Evolutionary conservation across 805 yeast genomes (phyloP), one percentile per base, ranked within the genome.

Genomic region (Barnettozyma sucrosica): DNA sequence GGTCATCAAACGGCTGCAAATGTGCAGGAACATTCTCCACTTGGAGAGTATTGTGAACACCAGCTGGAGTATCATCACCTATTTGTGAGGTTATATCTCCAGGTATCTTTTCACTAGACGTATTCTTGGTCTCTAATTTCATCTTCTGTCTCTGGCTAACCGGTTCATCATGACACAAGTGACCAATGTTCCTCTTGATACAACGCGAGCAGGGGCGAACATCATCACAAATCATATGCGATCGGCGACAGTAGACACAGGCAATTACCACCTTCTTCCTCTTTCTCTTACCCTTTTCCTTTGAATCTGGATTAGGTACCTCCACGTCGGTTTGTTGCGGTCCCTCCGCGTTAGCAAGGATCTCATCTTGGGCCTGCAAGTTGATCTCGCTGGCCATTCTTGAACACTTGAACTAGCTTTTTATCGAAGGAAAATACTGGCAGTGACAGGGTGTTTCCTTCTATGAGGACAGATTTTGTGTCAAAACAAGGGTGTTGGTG

Each of bases 171-270:
- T 58, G 63, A 59, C 98, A 90, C 26, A 90, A 66, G 65, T 89
- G 96, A 4, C 93, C 90, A 41, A 90, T 92, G 36, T 86, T 86
- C 55, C 97, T 71, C 64, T 85, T 87, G 9, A 90, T 72, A 66
- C 98, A 90, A 38, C 97, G 72, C 44, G 81, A 77, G 59, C 96
- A 87, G 7, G 93, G 83, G 52, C 68, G 74, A 81, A 57, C 88
- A 37, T 81, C 84, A 63, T 89, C 96, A 67, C 98, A 90, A 26
- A 89, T 85, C 90, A 90, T 87, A 64, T 90, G 98, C 0, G 96
- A 87, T 46, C 98, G 71, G 36, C 97, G 77, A 63, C 97, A 90
- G 61, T 86, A 90, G 1, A 90, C 85, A 67, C 98, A 90, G 0
- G 98, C 95, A 26, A 58, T 58, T 14, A 52, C 53, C 3, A 54